Evolutionary conservation across 2,329 filamentous ascomycete genomes (phyloP).

Genomic region (Penicillium palitans): DNA sequence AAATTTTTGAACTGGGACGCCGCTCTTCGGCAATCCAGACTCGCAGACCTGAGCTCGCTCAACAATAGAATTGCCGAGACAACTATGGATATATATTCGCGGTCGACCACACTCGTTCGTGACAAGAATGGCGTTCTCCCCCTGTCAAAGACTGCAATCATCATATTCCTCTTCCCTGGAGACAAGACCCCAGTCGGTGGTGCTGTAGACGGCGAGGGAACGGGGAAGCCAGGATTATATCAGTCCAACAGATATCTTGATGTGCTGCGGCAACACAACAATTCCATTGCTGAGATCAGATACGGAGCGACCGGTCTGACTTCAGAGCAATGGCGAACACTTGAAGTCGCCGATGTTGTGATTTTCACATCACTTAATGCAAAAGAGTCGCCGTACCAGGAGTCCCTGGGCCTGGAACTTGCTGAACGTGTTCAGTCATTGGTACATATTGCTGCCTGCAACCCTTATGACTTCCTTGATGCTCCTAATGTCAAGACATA

Average conservation of each 20-base stretch:
- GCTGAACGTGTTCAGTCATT: conserved; percentile 32
- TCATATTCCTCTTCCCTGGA: conserved; percentile 43
- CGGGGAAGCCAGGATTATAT: conserved; percentile 34
- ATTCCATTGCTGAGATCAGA: conserved; percentile 33
- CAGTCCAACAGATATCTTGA: conserved; percentile 36
- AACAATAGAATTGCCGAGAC: conserved; percentile 29
- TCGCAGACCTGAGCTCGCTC: conserved; percentile 23
- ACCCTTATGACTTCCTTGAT: conserved; percentile 48
- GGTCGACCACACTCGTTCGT: conserved; percentile 46
- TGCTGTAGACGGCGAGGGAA: conserved; percentile 42
- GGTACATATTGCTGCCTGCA: conserved; percentile 45
- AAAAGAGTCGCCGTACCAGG: conserved; percentile 40
- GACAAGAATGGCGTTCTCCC: conserved; percentile 33
- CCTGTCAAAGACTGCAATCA: conserved; percentile 28
- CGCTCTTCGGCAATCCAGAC: conserved; percentile 22
- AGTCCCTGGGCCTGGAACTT: conserved; percentile 36
- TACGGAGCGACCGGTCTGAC: conserved; percentile 37
- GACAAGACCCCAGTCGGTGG: conserved; percentile 38
- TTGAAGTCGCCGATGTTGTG: conserved; percentile 41
- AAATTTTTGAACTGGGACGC: conserved; percentile 38
- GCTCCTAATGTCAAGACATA: conserved; percentile 42
- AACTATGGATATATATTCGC: conserved; percentile 39
- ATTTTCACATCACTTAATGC: conserved; percentile 46
- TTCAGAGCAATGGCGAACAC: conserved; percentile 30
- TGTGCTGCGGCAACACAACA: conserved; percentile 31